Conservation (phyloP, 208 protist genomes). For the Trypanosoma vivax region DNA sequence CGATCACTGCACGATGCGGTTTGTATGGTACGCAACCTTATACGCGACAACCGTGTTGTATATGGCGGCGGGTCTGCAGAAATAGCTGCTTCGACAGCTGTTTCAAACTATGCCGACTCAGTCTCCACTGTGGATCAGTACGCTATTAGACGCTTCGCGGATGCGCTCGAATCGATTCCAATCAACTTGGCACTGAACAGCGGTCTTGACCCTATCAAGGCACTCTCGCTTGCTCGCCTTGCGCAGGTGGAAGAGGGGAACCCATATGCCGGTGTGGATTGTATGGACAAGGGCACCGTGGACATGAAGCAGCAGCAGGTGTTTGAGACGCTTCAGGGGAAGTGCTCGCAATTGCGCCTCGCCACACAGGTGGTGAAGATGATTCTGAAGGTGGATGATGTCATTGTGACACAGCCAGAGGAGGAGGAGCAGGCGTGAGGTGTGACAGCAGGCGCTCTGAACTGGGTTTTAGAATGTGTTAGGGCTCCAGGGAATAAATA, state of each 20-base stretch:
- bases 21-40: slow-evolving; percentile 99
- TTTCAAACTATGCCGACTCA: slow-evolving; percentile 90
- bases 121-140: slow-evolving; percentile 97
- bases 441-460: background rate
- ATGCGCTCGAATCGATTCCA: slow-evolving; percentile 99
- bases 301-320: slow-evolving; percentile 98
- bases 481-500: too few relatives aligned
- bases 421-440: slow-evolving; percentile 54
- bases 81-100: slow-evolving; percentile 95
- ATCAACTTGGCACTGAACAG: slow-evolving; percentile 98
- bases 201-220: slow-evolving; percentile 95
- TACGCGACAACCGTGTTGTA: slow-evolving; percentile 99
- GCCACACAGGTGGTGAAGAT: slow-evolving; percentile 99
- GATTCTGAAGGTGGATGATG: slow-evolving; percentile 99
- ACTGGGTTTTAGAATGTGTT: background rate
- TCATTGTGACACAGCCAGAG: slow-evolving; percentile 90
- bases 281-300: slow-evolving; percentile 90
- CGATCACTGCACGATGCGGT: slow-evolving; percentile 99
- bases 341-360: slow-evolving; percentile 98
- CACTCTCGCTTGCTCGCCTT: slow-evolving; percentile 95
- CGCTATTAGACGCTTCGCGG: slow-evolving; percentile 98
- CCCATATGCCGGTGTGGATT: slow-evolving; percentile 97
- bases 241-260: slow-evolving; percentile 94
- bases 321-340: slow-evolving; percentile 98
- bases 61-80: slow-evolving; percentile 99